Evolutionary conservation across 2,329 filamentous ascomycete species (phyloP).

Genomic region (Fusarium robinianum): DNA sequence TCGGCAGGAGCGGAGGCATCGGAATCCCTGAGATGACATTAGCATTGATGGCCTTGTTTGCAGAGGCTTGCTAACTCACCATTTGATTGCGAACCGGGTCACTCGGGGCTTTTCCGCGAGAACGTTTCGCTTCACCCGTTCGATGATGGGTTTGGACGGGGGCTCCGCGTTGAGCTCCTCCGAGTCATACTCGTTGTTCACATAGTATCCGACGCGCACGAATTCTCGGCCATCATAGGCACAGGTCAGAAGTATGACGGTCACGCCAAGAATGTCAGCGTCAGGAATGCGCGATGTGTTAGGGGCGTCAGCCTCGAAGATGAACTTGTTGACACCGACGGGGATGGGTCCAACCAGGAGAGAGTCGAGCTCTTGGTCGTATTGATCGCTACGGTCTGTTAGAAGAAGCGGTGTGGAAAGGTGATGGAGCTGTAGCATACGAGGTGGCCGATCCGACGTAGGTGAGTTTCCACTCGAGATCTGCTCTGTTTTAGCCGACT

Average conservation of each 20-base stretch:
- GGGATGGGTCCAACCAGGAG: constrained; percentile 97
- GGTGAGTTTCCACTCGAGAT: constrained; percentile 98
- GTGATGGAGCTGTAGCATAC: constrained; percentile 57
- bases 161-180: constrained; percentile 89
- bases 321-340: constrained; percentile 96
- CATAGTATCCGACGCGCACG: constrained; percentile 97
- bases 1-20: constrained; percentile 95
- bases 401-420: constrained; percentile 28
- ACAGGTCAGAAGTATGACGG: constrained; percentile 93
- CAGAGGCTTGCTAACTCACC: constrained; percentile 60
- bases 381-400: constrained; percentile 71
- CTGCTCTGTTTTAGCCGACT: constrained; percentile 51
- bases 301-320: constrained; percentile 94
- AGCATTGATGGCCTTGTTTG: not conserved
- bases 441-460: constrained; percentile 98
- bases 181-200: constrained; percentile 98
- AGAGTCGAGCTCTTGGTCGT: constrained; percentile 97
- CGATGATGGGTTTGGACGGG: constrained; percentile 87
- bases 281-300: constrained; percentile 89
- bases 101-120: constrained; percentile 97
- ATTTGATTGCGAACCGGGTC: constrained; percentile 97
- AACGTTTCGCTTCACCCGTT: constrained; percentile 89
- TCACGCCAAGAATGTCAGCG: constrained; percentile 94
- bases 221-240: constrained; percentile 97
- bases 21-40: constrained; percentile 73